Percentiles rank a stretch among this genome's conserved stretches.
Evolutionary conservation across 441 rosid species (phyloP).

Genomic region (Arabidopsis lyrata): DNA sequence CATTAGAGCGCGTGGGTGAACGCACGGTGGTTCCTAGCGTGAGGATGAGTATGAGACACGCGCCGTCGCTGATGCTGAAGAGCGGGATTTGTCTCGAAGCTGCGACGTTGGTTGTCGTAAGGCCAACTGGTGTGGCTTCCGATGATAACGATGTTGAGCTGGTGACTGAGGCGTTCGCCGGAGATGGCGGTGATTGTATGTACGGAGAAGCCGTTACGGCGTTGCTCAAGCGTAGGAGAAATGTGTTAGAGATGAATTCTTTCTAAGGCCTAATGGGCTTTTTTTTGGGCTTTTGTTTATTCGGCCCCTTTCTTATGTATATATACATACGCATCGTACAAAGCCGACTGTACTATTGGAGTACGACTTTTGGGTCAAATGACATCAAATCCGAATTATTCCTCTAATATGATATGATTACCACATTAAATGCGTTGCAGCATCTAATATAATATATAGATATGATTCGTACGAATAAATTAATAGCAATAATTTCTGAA

Average conservation of each 20-base stretch:
- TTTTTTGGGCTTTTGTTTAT: constrained; percentile 25
- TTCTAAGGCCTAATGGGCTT: constrained; percentile 39
- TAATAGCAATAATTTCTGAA: neutral
- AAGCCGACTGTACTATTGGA: constrained; percentile 22
- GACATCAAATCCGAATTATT: constrained; percentile 29
- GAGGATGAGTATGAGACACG: constrained; percentile 50
- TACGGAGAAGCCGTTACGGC: constrained; percentile 47
- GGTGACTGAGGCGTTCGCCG: constrained; percentile 42
- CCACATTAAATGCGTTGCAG: constrained; percentile 27
- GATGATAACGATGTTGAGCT: constrained; percentile 36
- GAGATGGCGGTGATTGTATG: constrained; percentile 45
- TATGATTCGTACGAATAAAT: constrained; percentile 19
- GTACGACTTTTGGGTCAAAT: constrained; percentile 38
- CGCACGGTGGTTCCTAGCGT: constrained; percentile 51
- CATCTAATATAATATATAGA: constrained; percentile 1
- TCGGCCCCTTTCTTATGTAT: constrained; percentile 27
- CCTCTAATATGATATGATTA: constrained; percentile 26
- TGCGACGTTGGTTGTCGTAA: constrained; percentile 42
- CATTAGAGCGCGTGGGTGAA: constrained; percentile 44
- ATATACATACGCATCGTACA: constrained; percentile 27
- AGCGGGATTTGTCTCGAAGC: constrained; percentile 42
- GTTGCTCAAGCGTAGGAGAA: constrained; percentile 49
- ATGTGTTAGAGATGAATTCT: constrained; percentile 48
- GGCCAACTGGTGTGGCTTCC: constrained; percentile 35
- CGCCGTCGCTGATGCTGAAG: constrained; percentile 40